Percentiles rank a stretch among this genome's conserved stretches.
Conservation (phyloP, 2,329 filamentous ascomycete species). For the Lomentospora prolificans region DNA sequence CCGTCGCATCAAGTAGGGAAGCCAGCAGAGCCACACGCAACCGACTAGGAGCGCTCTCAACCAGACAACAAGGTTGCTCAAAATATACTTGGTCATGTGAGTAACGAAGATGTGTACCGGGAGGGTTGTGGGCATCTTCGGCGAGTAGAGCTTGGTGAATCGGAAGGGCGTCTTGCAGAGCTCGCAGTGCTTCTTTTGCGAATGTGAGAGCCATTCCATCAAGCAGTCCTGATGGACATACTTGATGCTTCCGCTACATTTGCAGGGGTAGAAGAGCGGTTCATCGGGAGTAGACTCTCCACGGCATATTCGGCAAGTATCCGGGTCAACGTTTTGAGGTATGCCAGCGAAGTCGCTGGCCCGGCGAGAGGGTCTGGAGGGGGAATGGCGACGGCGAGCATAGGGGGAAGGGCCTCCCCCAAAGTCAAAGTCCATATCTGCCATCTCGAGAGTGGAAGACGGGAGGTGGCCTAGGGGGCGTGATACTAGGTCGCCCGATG, state of each 20-base stretch:
- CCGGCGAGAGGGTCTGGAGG: slow-evolving; percentile 11
- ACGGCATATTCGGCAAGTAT: slow-evolving; percentile 95
- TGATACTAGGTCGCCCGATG: background rate
- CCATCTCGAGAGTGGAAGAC: slow-evolving; percentile 1
- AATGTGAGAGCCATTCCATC: slow-evolving; percentile 98
- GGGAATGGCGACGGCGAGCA: slow-evolving; percentile 14
- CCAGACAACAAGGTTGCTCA: slow-evolving; percentile 67
- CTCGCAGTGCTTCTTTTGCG: slow-evolving; percentile 98
- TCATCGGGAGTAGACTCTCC: slow-evolving; percentile 75
- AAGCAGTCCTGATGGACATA: slow-evolving; percentile 96
- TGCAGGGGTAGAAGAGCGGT: slow-evolving; percentile 93
- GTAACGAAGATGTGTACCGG: slow-evolving; percentile 73
- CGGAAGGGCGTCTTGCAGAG: slow-evolving; percentile 97
- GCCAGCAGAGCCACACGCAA: slow-evolving; percentile 77
- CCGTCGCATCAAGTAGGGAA: slow-evolving; percentile 84
- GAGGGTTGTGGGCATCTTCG: slow-evolving; percentile 79
- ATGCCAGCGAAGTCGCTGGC: background rate
- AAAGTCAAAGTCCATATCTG: background rate
- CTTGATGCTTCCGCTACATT: slow-evolving; percentile 98
- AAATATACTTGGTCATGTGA: slow-evolving; percentile 64
- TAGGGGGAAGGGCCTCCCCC: slow-evolving; percentile 9
- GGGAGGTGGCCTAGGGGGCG: slow-evolving; percentile 4
- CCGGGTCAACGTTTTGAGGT: slow-evolving; percentile 35
- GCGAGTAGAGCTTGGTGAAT: slow-evolving; percentile 95
- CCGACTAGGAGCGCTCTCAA: slow-evolving; percentile 67